Percentiles rank a stretch among this genome's conserved stretches.
phyloP scores from a whole-genome alignment of 805 yeast species.

The Ogataea philodendri region DNA sequence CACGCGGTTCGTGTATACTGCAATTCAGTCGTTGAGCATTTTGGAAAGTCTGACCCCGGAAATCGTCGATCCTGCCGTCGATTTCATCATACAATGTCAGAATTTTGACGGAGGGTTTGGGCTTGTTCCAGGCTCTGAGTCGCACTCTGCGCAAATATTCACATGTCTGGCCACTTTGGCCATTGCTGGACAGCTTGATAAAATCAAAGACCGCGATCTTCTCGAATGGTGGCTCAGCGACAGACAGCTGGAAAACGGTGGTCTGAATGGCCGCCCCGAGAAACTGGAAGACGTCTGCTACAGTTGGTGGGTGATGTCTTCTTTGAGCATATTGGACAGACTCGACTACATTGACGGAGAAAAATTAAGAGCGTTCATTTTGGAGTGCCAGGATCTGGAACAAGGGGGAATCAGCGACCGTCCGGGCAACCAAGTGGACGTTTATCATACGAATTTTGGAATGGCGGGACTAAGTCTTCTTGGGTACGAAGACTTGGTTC shows the following conservation, averaged over 20 bases:
- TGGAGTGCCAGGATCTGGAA: conserved; percentile 71
- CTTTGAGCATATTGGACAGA: conserved; percentile 63
- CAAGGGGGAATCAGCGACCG: conserved; percentile 93
- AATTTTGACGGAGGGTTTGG: conserved; percentile 98
- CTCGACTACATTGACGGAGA: conserved; percentile 74
- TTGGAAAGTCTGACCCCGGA: conserved; percentile 55
- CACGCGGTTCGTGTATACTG: conserved; percentile 84
- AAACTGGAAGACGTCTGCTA: conserved; percentile 97
- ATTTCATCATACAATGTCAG: conserved; percentile 64
- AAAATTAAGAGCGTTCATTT: conserved; percentile 63
- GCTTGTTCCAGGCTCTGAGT: conserved; percentile 88
- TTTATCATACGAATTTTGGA: conserved; percentile 90
- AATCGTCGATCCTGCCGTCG: conserved; percentile 55
- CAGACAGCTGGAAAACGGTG: conserved; percentile 84
- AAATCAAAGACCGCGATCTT: conserved; percentile 41
- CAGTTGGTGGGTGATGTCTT: conserved; percentile 94
- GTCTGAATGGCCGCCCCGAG: conserved; percentile 94
- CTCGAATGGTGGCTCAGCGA: conserved; percentile 88
- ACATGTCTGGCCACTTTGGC: conserved; percentile 82
- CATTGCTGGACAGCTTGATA: conserved; percentile 57
- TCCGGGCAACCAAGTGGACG: conserved; percentile 87
- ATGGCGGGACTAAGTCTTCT: conserved; percentile 81
- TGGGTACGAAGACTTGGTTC: conserved; percentile 55
- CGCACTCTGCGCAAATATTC: conserved; percentile 90
- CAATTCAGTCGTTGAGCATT: conserved; percentile 69